Base-by-base conservation (phyloP, 345 rosid species). In the Brassica juncea region DNA sequence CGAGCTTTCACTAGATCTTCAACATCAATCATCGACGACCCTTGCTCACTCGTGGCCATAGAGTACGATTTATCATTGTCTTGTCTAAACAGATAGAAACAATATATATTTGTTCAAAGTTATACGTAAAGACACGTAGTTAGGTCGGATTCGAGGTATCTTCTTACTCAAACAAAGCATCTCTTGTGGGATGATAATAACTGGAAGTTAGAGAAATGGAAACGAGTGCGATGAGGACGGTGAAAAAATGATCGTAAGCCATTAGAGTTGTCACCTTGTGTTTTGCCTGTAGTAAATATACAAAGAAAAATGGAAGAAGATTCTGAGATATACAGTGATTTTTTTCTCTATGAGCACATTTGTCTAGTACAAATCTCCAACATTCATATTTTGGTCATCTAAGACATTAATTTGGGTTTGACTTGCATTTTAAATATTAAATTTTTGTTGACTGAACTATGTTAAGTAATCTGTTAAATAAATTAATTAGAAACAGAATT, bases 111-210 rank as follows among this genome's bases (percentile, higher is more conserved):
- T 15, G 9, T 75, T 3, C 23, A 3, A 49, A 30, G 42, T 21
- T 14, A 23, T 0, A 6, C 39, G 39, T 34, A 47, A 5, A 62
- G 32, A 70, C 11, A 63, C 68, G 5, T 12, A 23, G 4, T 15
- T 35, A 11, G 10, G 7, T 19, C 25, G 25, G 25, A 23, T 23
- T 23, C 25, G 25, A 39, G 59, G 37, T 49, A 34, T 77, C 12
- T 32, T 76, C 75, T 62, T 70, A 77, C 71, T 35, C 27, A 14
- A 68, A 62, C n/a, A 34, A 28, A 69, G 0, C 52, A 70, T 63
- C 64, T 77, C n/a, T 63, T 11, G 44, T 54, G 15, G 31, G 34
- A 35, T 49, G 8, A 25, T 60, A 16, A 65, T 63, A 71, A n/a
- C 23, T 60, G 1, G 35, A 65, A 55, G 35, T 16, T 55, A 71